Conservation (phyloP, 2,329 filamentous ascomycete species). For the Blastomyces emzantsi region DNA sequence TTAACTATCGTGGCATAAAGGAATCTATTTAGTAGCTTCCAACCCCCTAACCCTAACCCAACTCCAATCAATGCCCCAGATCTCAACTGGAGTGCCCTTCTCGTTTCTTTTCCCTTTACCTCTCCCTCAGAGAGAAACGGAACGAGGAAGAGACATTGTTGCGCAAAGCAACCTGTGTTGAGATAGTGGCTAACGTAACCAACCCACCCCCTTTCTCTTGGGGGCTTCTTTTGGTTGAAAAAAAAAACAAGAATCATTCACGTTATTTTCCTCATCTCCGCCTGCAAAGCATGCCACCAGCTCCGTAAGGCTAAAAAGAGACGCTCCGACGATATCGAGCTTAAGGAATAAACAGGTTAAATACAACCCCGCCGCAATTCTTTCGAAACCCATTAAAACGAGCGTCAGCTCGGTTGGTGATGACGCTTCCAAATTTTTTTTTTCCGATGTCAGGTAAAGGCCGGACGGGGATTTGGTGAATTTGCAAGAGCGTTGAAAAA, state of each 20-base stretch:
- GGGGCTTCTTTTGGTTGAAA: too few relatives aligned
- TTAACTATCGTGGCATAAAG: not conserved
- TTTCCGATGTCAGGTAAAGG: not conserved
- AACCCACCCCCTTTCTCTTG: not conserved
- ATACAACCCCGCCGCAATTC: not conserved
- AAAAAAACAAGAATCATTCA: slow-evolving; percentile 6
- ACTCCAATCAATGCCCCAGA: too few relatives aligned
- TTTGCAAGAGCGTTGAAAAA: not conserved
- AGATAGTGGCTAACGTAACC: not conserved
- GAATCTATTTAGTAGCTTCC: too few relatives aligned
- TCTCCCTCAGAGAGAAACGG: not conserved
- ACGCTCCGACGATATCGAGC: slow-evolving; percentile 5
- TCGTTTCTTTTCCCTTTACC: not conserved
- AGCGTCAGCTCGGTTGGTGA: not conserved
- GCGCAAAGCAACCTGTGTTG: not conserved
- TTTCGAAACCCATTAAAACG: not conserved
- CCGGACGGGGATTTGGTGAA: not conserved
- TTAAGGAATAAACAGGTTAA: not conserved
- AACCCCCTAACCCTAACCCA: too few relatives aligned
- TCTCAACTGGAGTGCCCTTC: too few relatives aligned
- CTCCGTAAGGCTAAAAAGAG: not conserved
- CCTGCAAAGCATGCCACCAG: slow-evolving; percentile 3
- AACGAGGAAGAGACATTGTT: not conserved
- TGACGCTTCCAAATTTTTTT: not conserved
- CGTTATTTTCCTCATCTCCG: slow-evolving; percentile 1